phyloP scores from a whole-genome alignment of 2,329 filamentous ascomycete genomes.

The Fusarium musae region DNA sequence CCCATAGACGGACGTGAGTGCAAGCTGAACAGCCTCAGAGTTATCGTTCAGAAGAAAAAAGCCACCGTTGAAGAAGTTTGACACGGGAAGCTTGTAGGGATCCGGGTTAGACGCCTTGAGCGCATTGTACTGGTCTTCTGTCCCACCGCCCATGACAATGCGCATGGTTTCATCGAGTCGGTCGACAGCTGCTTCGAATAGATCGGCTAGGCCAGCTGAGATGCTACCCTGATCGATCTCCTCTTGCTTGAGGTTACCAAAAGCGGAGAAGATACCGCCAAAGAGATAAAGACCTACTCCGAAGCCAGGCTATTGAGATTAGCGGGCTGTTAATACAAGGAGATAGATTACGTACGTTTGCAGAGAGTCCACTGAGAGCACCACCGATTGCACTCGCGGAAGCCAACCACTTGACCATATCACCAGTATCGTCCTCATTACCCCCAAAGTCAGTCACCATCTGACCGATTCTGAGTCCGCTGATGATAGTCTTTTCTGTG shows the following conservation, averaged over 20 bases:
- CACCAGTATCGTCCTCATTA: not conserved
- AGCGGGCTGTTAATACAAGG: fast-evolving
- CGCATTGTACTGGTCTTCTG: not conserved
- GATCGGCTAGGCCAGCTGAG: not conserved
- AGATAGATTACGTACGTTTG: not conserved
- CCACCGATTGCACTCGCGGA: not conserved
- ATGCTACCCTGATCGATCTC: slow-evolving; percentile 12
- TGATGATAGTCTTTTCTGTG: not conserved
- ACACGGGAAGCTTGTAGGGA: slow-evolving; percentile 6
- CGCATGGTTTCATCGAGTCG: slow-evolving; percentile 2
- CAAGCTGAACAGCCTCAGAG: not conserved
- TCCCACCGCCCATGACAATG: fast-evolving
- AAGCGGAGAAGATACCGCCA: not conserved
- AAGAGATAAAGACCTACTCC: not conserved
- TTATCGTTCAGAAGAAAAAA: slow-evolving; percentile 26
- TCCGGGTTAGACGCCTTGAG: slow-evolving; percentile 13
- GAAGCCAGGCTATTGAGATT: not conserved
- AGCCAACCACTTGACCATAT: slow-evolving; percentile 11
- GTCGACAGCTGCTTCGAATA: not conserved
- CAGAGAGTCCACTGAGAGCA: not conserved
- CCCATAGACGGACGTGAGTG: slow-evolving; percentile 5
- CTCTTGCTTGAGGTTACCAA: not conserved
- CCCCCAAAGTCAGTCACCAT: slow-evolving; percentile 10
- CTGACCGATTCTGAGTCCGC: not conserved
- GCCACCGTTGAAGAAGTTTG: slow-evolving; percentile 28